Evolutionary conservation across 257 asterid genomes (phyloP).

Genomic region (Solanum sejunctum): DNA sequence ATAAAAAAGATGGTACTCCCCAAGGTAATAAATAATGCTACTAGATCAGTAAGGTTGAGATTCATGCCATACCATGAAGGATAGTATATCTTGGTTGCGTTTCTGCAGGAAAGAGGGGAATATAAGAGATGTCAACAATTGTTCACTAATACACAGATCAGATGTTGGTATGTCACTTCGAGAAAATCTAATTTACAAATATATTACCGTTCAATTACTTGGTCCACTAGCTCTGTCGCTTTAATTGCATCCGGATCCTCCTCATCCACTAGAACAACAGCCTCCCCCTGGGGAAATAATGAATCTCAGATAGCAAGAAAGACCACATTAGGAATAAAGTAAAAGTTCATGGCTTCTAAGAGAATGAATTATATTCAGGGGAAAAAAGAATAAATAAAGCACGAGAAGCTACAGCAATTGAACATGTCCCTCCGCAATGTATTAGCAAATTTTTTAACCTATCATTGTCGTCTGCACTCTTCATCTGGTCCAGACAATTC

Average conservation of each 20-base stretch:
- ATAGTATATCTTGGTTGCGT: slow-evolving; percentile 45
- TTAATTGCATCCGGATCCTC: slow-evolving; percentile 54
- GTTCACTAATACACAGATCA: neutral
- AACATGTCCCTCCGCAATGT: neutral
- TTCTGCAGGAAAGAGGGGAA: slow-evolving; percentile 14
- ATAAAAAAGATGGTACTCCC: neutral
- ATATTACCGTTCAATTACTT: slow-evolving; percentile 15
- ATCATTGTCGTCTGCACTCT: neutral
- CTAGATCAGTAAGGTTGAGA: neutral
- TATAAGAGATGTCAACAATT: neutral
- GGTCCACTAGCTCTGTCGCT: slow-evolving; percentile 14
- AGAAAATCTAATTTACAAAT: neutral
- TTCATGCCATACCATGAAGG: slow-evolving; percentile 37
- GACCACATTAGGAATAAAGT: neutral
- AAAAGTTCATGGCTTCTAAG: neutral
- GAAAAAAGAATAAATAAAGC: neutral
- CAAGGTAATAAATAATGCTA: neutral
- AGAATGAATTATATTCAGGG: neutral
- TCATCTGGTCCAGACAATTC: neutral
- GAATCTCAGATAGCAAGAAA: neutral
- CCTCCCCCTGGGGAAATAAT: neutral
- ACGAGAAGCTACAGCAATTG: neutral
- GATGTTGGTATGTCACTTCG: neutral
- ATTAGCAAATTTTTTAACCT: neutral
- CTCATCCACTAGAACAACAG: slow-evolving; percentile 74